Evolutionary conservation across 1,139 yeast species (phyloP).

Genomic region (Taphrina wiesneri): DNA sequence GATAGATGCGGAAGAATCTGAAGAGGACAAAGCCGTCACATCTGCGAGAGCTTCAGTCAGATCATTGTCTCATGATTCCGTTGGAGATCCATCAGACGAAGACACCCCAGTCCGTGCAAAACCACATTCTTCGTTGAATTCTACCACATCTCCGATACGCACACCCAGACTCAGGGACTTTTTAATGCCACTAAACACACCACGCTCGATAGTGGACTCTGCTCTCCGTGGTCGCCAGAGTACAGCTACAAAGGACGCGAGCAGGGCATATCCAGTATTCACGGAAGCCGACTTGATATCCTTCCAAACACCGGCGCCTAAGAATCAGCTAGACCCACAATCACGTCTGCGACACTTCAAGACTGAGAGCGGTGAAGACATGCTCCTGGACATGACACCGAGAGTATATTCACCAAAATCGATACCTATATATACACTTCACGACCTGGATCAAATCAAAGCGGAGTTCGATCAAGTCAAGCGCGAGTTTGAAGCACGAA

Average conservation of each 20-base stretch:
- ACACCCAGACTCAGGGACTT: conserved; percentile 29
- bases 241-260: conserved; percentile 2
- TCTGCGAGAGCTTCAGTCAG: neutral
- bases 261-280: neutral
- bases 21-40: neutral
- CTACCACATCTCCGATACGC: conserved; percentile 17
- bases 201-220: conserved; percentile 16
- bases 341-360: conserved; percentile 12
- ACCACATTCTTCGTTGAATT: neutral
- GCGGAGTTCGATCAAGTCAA: conserved; percentile 14
- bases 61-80: neutral
- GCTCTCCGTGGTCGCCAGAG: conserved; percentile 24
- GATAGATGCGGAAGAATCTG: neutral
- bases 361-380: conserved; percentile 24
- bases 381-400: conserved; percentile 32
- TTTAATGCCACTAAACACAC: conserved; percentile 23
- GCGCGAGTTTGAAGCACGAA: conserved; percentile 9
- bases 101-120: conserved; percentile 8
- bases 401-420: conserved; percentile 28
- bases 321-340: neutral
- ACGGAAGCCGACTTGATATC: conserved; percentile 23
- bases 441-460: conserved; percentile 27
- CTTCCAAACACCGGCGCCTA: conserved; percentile 28
- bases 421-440: conserved; percentile 26
- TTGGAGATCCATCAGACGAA: conserved; percentile 1